phyloP scores from a whole-genome alignment of 1,284 basidiomycete species.

The Microstroma glucosiphilum region DNA sequence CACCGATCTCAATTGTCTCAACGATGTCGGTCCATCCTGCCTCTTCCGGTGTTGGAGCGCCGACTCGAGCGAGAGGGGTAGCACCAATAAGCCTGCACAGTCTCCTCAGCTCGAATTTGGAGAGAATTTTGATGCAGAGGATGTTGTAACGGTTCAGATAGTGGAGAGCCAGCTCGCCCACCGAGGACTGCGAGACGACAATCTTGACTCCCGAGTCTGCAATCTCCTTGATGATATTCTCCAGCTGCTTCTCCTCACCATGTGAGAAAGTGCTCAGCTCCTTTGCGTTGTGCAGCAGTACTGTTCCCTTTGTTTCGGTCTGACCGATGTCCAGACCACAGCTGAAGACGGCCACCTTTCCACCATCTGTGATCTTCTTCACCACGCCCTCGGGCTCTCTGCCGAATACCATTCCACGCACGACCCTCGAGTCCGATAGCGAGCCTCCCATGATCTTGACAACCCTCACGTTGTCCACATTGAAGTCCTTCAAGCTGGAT shows the following conservation, averaged over 20 bases:
- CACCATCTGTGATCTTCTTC: slow-evolving; percentile 61
- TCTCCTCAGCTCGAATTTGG: slow-evolving; percentile 93
- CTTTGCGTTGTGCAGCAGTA: slow-evolving; percentile 87
- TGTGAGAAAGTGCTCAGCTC: slow-evolving; percentile 86
- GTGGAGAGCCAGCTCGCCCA: slow-evolving; percentile 94
- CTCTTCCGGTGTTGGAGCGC: slow-evolving; percentile 92
- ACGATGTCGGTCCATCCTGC: slow-evolving; percentile 88
- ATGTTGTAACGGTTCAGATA: slow-evolving; percentile 92
- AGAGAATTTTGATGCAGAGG: slow-evolving; percentile 91
- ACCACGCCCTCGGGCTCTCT: slow-evolving; percentile 79
- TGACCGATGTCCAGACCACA: slow-evolving; percentile 86
- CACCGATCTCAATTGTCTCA: slow-evolving; percentile 92
- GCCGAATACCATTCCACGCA: slow-evolving; percentile 97
- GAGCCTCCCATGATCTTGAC: slow-evolving; percentile 98
- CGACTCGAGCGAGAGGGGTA: slow-evolving; percentile 88
- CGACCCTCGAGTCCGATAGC: slow-evolving; percentile 73
- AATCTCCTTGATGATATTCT: slow-evolving; percentile 71
- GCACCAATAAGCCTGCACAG: slow-evolving; percentile 92
- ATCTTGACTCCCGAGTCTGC: slow-evolving; percentile 90
- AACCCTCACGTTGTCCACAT: slow-evolving; percentile 90
- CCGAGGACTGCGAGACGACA: slow-evolving; percentile 82
- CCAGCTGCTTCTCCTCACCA: slow-evolving; percentile 71
- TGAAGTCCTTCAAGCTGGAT: slow-evolving; percentile 29
- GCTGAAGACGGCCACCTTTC: slow-evolving; percentile 71
- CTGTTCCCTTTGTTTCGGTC: slow-evolving; percentile 98